Base-by-base conservation (phyloP, 805 yeast species). In the Starmera amethionina region DNA sequence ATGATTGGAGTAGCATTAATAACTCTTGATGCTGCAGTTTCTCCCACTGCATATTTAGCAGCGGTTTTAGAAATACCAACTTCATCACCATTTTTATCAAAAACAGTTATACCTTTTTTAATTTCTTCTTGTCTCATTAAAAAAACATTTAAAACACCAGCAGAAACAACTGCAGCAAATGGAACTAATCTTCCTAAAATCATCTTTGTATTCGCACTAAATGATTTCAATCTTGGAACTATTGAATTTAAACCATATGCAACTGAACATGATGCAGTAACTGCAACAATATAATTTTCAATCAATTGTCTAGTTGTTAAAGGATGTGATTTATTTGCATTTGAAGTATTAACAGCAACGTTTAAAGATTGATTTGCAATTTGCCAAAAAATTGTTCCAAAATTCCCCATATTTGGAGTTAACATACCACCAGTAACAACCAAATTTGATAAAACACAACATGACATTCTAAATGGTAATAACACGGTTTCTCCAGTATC, bases 381-480 rank as follows among this genome's bases (percentile, higher is more conserved):
- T 65, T 93, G 99, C 99, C 98, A 93, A 63, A 93, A 90, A 18
- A 88, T 58, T 0, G 97, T 90, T 32, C 98, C 99, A 0, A 73
- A 77, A 9, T 88, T 78, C 9, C 95, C 94, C 56, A 93, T 62
- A 41, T 84, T 83, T 8, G 99, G 99, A 2, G 97, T 90, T 48
- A 93, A 73, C 99, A 93, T 93, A 48, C 99, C 99, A 4, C 83
- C 90, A 6, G 97, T 90, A 38, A 93, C 97, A 18, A 90, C 90
- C 62, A 93, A 65, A 60, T 93, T 93, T 10, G 96, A 86, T 40
- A 93, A 67, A 14, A 93, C 99, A 65, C 93, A 87, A 29, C 90
- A 82, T 19, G 96, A 87, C 99, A 93, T 93, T 63, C 99, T 75
- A 64, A 93, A 93, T 3, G 99, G 99, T 40, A 93, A 67, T 27